Evolutionary conservation across 192 early-diverging fungal species (phyloP).

Genomic region (Entomortierella parvispora): DNA sequence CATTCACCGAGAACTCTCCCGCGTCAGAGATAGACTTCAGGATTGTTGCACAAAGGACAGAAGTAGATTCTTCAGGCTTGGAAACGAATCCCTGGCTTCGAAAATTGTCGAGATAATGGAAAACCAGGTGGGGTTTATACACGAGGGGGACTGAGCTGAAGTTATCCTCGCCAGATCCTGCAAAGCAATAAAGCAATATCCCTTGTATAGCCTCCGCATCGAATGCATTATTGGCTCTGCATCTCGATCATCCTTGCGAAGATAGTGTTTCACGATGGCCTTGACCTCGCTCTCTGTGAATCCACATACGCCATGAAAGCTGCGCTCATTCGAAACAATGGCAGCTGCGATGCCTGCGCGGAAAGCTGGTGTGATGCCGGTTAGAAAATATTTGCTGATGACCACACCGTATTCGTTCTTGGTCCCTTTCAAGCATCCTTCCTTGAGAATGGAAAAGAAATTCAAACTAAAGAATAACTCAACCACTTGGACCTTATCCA

Average conservation of each 20-base stretch:
- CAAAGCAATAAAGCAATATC: slow-evolving; percentile 53
- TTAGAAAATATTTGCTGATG: slow-evolving; percentile 51
- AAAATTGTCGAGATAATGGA: slow-evolving; percentile 41
- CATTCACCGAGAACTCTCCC: slow-evolving; percentile 51
- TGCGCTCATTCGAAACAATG: slow-evolving; percentile 31
- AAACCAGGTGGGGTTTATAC: slow-evolving; percentile 49
- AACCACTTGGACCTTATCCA: slow-evolving; percentile 27
- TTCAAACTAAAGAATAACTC: slow-evolving; percentile 41
- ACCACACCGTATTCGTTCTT: slow-evolving; percentile 23
- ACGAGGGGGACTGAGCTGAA: slow-evolving; percentile 28
- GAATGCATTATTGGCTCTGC: slow-evolving; percentile 22
- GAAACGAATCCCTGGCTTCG: slow-evolving; percentile 37
- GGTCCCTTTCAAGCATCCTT: slow-evolving; percentile 26
- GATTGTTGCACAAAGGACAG: slow-evolving; percentile 38
- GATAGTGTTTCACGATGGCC: slow-evolving; percentile 47
- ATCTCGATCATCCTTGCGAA: slow-evolving; percentile 34
- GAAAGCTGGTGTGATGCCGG: slow-evolving; percentile 43
- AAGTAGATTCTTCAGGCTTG: slow-evolving; percentile 39
- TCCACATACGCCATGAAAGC: slow-evolving; percentile 53
- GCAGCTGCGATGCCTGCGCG: slow-evolving; percentile 30
- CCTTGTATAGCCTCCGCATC: slow-evolving; percentile 43
- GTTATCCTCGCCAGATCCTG: slow-evolving; percentile 22
- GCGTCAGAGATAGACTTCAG: slow-evolving; percentile 52
- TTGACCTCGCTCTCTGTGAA: slow-evolving; percentile 50
- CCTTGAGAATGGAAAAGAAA: slow-evolving; percentile 47